Evolutionary conservation across 352 stramenopile species (phyloP), one percentile per base, ranked within the genome.

Genomic region (Sclerospora graminicola): DNA sequence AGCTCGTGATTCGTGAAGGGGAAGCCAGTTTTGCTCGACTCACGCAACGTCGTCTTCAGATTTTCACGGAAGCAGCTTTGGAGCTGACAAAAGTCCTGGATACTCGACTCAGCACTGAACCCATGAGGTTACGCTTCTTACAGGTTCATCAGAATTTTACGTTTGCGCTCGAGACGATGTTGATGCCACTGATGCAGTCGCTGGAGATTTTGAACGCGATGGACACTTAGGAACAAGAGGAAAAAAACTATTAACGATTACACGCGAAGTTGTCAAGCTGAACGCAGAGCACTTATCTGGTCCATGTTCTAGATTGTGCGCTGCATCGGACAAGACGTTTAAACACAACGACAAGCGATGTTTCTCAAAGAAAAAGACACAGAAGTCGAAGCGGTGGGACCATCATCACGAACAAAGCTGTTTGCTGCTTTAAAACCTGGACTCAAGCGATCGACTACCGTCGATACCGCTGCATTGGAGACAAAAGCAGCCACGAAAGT

Each of bases 1-100:
- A 62, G 18, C 56, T 93, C 23, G 78, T 93, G 24, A 81, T 84
- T 31, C 69, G 81, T 37, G 81, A 93, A 41, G 78, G 78, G 0
- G 81, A 93, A 49, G 61, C 62, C 48, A 89, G 68, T 35, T 93
- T 89, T 19, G 71, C 76, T 33, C 61, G 74, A 6, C 56, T 90
- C 32, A 77, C 63, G 4, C 84, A 84, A 54, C 71, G 73, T 4
- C 69, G 77, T 6, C 47, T 93, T 5, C 66, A 75, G 15, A 78
- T 89, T 54, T 75, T 83, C 31, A 46, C 78, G 6, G 77, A 88
- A 29, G 61, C 74, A 15, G 62, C 63, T 13, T 51, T 66, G 15
- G 74, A 89, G 28, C 57, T 90, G 11, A 58, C 60, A 0, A 39
- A 32, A 1, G 57, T 76, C 16, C 47, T 86, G 18, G 56, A 78